Base-by-base conservation (phyloP, 2,329 filamentous ascomycete species). In the Calonectria pauciramosa region DNA sequence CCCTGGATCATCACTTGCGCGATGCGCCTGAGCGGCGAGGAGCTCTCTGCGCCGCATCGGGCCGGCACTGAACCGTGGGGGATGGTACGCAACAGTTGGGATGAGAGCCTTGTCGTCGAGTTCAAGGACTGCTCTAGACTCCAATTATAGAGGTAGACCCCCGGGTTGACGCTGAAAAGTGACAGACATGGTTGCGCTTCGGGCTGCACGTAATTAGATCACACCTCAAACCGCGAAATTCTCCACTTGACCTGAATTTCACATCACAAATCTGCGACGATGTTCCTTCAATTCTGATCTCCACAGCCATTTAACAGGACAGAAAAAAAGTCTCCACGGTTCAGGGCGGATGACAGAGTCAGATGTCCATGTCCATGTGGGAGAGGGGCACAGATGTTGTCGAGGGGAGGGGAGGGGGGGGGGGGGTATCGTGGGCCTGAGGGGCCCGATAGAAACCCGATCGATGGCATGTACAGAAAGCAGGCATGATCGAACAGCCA, bases 1-100 rank as follows among this genome's bases (percentile, higher is more conserved):
- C 56, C 72, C 56, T 30, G 63, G 52, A 69, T n/a, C 20, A 34
- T 65, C 51, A 66, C 74, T 60, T 73, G 60, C 36, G 51, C 59
- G 67, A 59, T 38, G 54, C 72, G 60, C 38, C 28, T 49, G 70
- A 34, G 49, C 64, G 70, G 49, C 77, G 73, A 79, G 23, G 72
- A 78, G 74, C 76, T 76, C 60, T 77, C 77, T 79, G 59, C 52
- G 73, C 70, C 70, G 68, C 70, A 72, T 38, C 56, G 54, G 38
- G 41, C 36, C 49, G 64, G 65, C 20, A 38, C 30, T 47, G 44
- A 68, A 34, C 49, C 71, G 68, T 67, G 41, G 68, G 70, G 47
- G 63, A 74, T 68, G 65, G 71, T 54, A 54, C 54, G 26, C 56
- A 68, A 54, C 30, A 44, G 51, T 71, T 68, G 66, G 34, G 67